Evolutionary conservation across 495 filamentous ascomycete genomes (phyloP).

Genomic region (Neurospora sp.): DNA sequence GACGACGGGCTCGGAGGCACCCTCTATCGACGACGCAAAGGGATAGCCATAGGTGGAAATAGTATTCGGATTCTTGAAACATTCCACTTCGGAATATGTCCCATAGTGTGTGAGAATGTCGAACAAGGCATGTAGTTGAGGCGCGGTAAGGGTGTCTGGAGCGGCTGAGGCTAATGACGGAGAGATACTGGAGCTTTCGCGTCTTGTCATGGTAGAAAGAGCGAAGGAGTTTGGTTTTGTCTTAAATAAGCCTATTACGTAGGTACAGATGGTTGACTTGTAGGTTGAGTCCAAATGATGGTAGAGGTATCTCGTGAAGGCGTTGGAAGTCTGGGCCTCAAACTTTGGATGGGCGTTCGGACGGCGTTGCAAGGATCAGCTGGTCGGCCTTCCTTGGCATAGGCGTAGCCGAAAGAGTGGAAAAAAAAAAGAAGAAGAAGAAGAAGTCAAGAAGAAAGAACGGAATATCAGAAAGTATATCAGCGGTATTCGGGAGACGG

Average conservation of each 20-base stretch:
- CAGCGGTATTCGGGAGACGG: neutral
- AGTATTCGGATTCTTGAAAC: conserved; percentile 44
- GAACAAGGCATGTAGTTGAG: conserved; percentile 49
- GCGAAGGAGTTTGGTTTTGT: neutral
- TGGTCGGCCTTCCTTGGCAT: neutral
- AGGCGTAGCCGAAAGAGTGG: neutral
- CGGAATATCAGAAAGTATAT: neutral
- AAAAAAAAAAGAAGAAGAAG: neutral
- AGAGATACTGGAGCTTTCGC: neutral
- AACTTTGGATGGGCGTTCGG: neutral
- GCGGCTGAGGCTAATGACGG: neutral
- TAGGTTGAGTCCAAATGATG: neutral
- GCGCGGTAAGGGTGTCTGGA: conserved; percentile 25
- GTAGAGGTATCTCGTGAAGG: neutral
- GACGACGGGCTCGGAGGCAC: neutral
- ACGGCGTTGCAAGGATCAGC: neutral
- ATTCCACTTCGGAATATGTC: conserved; percentile 51
- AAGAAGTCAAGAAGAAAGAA: neutral
- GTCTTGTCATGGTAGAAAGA: neutral
- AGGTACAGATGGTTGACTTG: neutral
- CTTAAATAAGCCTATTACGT: neutral
- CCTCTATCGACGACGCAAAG: conserved; percentile 21
- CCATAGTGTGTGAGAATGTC: conserved; percentile 58
- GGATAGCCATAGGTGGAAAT: conserved; percentile 51
- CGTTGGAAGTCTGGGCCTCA: neutral